Evolutionary conservation across 192 early-diverging fungal species (phyloP).

Genomic region (Coemansia sp.): DNA sequence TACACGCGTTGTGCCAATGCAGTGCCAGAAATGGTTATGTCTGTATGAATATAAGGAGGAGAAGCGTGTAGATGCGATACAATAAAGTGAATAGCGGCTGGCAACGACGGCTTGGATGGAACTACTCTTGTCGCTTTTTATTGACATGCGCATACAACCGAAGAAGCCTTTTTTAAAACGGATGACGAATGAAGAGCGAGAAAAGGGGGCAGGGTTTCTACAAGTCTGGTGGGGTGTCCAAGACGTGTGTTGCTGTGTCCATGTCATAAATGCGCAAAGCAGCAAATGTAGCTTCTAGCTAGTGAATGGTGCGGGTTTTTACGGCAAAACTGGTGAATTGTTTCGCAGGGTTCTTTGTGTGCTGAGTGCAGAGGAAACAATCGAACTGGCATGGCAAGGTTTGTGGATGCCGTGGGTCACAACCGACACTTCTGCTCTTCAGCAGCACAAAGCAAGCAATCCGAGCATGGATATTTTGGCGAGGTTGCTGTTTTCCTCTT

Average conservation of each 20-base stretch:
- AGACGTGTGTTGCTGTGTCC: neutral
- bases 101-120: neutral
- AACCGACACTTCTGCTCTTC: neutral
- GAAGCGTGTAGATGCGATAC: neutral
- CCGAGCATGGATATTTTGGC: neutral
- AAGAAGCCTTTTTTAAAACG: neutral
- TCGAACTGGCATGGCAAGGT: neutral
- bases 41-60: neutral
- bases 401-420: neutral
- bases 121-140: neutral
- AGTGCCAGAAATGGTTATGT: neutral
- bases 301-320: neutral
- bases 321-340: slow-evolving; percentile 2
- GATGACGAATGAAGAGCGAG: neutral
- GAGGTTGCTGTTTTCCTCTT: neutral
- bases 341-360: neutral
- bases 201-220: neutral
- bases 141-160: neutral
- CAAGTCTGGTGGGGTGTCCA: neutral
- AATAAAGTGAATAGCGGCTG: neutral
- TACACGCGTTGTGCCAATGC: neutral
- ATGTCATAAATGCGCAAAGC: neutral
- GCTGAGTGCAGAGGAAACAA: neutral
- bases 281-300: neutral
- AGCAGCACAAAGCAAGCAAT: neutral